Conservation (phyloP, 2,329 filamentous ascomycete genomes). For the Sphaerulina populicola region DNA sequence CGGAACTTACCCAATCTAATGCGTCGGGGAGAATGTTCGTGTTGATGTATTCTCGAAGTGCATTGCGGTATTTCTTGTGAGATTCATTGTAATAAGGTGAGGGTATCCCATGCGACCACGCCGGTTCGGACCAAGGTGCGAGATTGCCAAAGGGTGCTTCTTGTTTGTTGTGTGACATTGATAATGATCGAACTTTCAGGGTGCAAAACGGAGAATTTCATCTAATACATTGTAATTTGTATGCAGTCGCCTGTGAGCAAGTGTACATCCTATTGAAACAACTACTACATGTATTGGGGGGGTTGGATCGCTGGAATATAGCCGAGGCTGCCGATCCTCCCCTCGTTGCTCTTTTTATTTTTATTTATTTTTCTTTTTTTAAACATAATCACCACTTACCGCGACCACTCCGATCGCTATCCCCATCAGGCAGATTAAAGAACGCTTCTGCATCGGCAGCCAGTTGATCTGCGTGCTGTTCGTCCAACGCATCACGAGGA, state of each 20-base stretch:
- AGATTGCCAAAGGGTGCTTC: conserved; percentile 19
- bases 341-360: too few relatives aligned
- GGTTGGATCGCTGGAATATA: too few relatives aligned
- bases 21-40: conserved; percentile 48
- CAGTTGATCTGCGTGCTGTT: neutral
- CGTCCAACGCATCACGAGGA: neutral
- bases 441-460: neutral
- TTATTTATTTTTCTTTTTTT: too few relatives aligned
- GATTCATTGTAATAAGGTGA: conserved; percentile 57
- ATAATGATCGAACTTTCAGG: too few relatives aligned
- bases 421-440: neutral
- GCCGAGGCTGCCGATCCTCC: too few relatives aligned
- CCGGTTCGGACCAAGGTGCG: conserved; percentile 40
- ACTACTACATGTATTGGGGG: too few relatives aligned
- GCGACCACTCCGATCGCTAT: too few relatives aligned
- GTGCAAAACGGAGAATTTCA: too few relatives aligned
- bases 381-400: too few relatives aligned
- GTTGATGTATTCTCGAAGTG: conserved; percentile 53
- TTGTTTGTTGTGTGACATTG: neutral
- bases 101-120: conserved; percentile 42
- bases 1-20: conserved; percentile 50
- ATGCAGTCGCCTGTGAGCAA: too few relatives aligned
- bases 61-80: conserved; percentile 51
- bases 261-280: too few relatives aligned
- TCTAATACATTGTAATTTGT: too few relatives aligned